Evolutionary conservation across 2,329 filamentous ascomycete genomes (phyloP), one percentile per base, ranked within the genome.

Genomic region (Aspergillus spinulosporus): DNA sequence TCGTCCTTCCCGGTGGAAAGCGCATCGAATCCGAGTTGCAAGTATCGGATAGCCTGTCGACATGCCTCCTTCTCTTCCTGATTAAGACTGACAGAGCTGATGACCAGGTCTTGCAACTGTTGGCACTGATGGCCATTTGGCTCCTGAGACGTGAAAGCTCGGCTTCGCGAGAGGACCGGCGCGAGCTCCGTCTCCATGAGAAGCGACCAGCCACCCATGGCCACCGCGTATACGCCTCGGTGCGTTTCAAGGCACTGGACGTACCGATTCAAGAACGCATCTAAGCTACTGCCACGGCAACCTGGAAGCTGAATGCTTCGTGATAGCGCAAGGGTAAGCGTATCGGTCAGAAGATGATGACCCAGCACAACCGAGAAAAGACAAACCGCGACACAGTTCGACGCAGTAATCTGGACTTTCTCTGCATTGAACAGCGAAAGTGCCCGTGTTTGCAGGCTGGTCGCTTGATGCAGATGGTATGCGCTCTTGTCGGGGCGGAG

Each of bases 21-120:
- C 5, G 51, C 52, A 49, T 55, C 52, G 28, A 55, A 45, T 2
- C 52, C 52, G 4, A 55, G 14, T n/a, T 55, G 52, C 1, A 55
- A 26, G 34, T 55, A 49, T 7, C 15, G 12, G 5, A 55, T 37
- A 3, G 52, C 52, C 21, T 3, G 5, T 3, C 8, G 36, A 26
- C 44, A 55, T 2, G 46, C 44, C 26, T 34, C 31, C 12, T 36
- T 44, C 15, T 52, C 31, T 3, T 12, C 29, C 3, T n/a, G 2
- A 2, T 21, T 9, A 2, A 49, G 37, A 3, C 5, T 26, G 2
- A 4, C 4, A 5, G 37, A 37, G 4, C 11, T 26, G 5, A 9
- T 7, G 6, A 55, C 14, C 5, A 49, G 5, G 1, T 26, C 12
- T 6, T 11, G 14, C 2, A 49, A 4, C 4, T 11, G n/a, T 3